Evolutionary conservation across 2,329 filamentous ascomycete species (phyloP).

Genomic region (Verticillium isaacii): DNA sequence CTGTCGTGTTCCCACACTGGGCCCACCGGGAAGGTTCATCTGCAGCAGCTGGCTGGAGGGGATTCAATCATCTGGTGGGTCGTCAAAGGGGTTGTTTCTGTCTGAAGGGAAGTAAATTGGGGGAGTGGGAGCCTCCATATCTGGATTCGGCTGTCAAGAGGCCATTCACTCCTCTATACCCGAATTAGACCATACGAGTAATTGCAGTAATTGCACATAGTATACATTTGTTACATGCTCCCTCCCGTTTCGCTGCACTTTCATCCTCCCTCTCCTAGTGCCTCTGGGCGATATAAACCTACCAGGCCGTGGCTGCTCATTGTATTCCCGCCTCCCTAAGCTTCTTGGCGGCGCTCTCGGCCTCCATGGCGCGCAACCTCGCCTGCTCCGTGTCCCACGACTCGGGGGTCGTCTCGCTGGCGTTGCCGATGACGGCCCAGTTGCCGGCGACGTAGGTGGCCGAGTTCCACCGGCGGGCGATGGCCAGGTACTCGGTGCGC

Average conservation of each 20-base stretch:
- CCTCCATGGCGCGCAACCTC: constrained; percentile 25
- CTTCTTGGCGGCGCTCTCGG: not conserved
- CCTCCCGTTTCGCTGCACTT: not conserved
- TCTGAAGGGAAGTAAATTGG: not conserved
- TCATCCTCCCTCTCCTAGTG: constrained; percentile 9
- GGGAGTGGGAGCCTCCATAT: not conserved
- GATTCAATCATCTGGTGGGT: not conserved
- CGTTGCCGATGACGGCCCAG: constrained; percentile 65
- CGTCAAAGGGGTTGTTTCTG: not conserved
- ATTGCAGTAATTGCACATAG: not conserved
- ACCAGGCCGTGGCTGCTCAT: constrained; percentile 2
- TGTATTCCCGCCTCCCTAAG: constrained; percentile 27
- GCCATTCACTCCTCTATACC: not conserved
- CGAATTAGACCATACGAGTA: not conserved
- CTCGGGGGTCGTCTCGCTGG: constrained; percentile 47
- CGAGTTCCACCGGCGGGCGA: constrained; percentile 44
- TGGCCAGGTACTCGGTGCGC: constrained; percentile 60
- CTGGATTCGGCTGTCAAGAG: constrained; percentile 5
- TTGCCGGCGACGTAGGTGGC: constrained; percentile 40
- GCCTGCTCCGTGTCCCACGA: constrained; percentile 28
- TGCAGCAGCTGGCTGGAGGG: not conserved
- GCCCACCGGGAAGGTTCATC: not conserved
- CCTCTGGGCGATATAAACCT: constrained; percentile 2
- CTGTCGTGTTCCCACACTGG: too few relatives aligned
- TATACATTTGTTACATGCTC: not conserved